These are phyloP conservation scores for Coix lacrymajobi DNA, from an alignment of 176 grass and related monocot genomes.

Conservation along the genomic window DNA sequence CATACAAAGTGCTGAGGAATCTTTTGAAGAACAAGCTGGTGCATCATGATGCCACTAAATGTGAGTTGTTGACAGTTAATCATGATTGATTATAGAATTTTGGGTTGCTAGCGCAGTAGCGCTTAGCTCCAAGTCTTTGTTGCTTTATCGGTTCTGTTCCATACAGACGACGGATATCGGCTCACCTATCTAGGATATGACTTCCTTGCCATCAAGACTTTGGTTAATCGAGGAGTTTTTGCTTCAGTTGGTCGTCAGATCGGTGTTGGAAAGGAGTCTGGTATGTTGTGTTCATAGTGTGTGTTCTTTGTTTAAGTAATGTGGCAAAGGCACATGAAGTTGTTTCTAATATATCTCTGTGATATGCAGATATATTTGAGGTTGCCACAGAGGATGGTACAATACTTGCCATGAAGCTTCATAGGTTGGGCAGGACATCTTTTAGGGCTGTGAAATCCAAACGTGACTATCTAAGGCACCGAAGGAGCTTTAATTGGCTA, in stretches of 20 bases:
- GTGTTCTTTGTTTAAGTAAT: background rate
- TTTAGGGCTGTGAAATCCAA: slow-evolving; percentile 96
- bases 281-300: slow-evolving; percentile 17
- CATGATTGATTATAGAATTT: background rate
- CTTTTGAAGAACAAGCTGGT: slow-evolving; percentile 94
- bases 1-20: slow-evolving; percentile 85
- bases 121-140: background rate
- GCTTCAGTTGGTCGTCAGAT: slow-evolving; percentile 82
- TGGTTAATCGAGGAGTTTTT: slow-evolving; percentile 90
- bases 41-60: slow-evolving; percentile 84
- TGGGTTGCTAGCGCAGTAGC: background rate
- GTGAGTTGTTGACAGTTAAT: slow-evolving; percentile 35
- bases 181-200: slow-evolving; percentile 97
- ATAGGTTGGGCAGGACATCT: slow-evolving; percentile 90
- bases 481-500: slow-evolving; percentile 83
- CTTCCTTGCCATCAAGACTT: slow-evolving; percentile 91
- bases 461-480: slow-evolving; percentile 80
- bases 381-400: slow-evolving; percentile 83
- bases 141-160: background rate
- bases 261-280: slow-evolving; percentile 94
- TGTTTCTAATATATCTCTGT: background rate
- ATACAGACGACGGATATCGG: slow-evolving; percentile 83
- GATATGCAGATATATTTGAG: slow-evolving; percentile 80
- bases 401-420: slow-evolving; percentile 82
- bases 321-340: background rate